A percentile compares a stretch with the other conserved stretches of the same genome.
These are phyloP conservation scores for Agaricus blazei DNA, from an alignment of 768 basidiomycete species.

Conservation along the genomic window DNA sequence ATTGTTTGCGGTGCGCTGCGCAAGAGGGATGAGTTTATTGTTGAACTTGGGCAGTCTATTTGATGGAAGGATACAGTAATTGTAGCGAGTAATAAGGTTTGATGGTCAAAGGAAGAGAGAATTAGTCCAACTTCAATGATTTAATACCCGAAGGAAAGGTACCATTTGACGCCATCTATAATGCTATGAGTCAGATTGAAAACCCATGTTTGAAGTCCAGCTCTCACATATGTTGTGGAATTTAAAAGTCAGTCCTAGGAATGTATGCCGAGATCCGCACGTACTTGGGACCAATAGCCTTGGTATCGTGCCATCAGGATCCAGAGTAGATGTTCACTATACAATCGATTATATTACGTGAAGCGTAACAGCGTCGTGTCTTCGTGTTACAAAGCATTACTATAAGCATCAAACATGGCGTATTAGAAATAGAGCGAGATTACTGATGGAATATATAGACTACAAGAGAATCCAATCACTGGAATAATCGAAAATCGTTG, in stretches of 20 bases:
- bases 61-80: conserved; percentile 27
- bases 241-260: background rate
- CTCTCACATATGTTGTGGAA: conserved; percentile 23
- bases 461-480: too few relatives aligned
- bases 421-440: too few relatives aligned
- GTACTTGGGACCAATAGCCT: conserved; percentile 54
- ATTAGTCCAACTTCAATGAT: conserved; percentile 19
- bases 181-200: background rate
- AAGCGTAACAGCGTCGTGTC: too few relatives aligned
- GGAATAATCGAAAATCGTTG: too few relatives aligned
- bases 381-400: too few relatives aligned
- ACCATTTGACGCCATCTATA: conserved; percentile 39
- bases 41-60: conserved; percentile 34
- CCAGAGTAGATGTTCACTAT: too few relatives aligned
- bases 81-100: background rate
- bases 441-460: too few relatives aligned
- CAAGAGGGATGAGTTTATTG: conserved; percentile 35
- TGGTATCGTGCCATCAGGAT: background rate
- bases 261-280: conserved; percentile 10
- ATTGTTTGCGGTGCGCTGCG: conserved; percentile 35
- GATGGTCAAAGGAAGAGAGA: background rate
- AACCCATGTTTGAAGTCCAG: conserved; percentile 12
- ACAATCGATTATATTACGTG: too few relatives aligned
- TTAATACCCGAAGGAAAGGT: conserved; percentile 49
- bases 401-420: too few relatives aligned